Evolutionary conservation across 768 basidiomycete species (phyloP), one percentile per base, ranked within the genome.

Genomic region (Termitomyces sp.): DNA sequence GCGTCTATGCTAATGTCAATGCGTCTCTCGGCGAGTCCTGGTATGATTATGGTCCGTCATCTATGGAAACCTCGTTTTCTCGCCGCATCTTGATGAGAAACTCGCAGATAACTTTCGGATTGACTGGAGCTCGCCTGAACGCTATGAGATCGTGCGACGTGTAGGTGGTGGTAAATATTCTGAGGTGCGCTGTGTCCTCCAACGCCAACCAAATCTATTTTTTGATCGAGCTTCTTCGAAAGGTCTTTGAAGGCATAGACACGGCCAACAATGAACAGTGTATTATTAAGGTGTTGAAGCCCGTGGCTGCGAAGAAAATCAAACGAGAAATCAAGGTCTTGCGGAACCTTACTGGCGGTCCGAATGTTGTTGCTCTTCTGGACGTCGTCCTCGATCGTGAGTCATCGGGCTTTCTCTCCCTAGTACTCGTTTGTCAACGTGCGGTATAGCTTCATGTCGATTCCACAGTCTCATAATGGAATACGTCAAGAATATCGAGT

Each of bases 261-360:
- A 77, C 78, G 66, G 76, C 75, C 60, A 81, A 77, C 62, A 72
- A 73, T 34, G 80, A 81, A 58, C 77, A 73, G 56, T 83, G 82
- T 64, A 74, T 86, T 62, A 80, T 89, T 73, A 89, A 89, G 68
- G 86, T 88, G 5, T 74, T 88, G 63, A 89, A 89, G 65, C 87
- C 87, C 24, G 86, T 88, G 42, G 85, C 76, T 70, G 81, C 78
- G 68, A 81, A 81, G 73, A 88, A 88, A 75, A 83, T 88, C 68
- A 86, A 86, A 72, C 77, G 87, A 31, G 87, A 89, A 70, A 84
- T 89, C 71, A 88, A 88, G 73, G 83, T 88, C 57, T 71, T 89
- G 50, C 80, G 82, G 58, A 87, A 87, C 68, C 67, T 89, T 28
- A 79, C 83, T 8, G 87, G 87, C 8, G 87, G 85, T 2, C 81